Evolutionary conservation across 2,329 filamentous ascomycete species (phyloP).

Genomic region (Pezicula neosporulosa): DNA sequence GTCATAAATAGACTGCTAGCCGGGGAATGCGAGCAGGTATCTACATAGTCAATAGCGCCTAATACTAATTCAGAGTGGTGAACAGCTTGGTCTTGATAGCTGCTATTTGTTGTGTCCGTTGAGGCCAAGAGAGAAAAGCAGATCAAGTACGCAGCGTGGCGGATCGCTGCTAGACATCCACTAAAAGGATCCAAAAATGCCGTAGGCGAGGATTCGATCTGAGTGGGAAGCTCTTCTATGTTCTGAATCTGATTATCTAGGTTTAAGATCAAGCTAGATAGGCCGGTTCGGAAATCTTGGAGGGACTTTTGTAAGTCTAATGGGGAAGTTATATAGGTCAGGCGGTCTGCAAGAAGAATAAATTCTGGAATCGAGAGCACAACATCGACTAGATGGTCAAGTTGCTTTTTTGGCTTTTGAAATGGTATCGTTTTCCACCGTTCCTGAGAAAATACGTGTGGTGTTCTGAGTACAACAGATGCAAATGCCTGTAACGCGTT

Average conservation of each 20-base stretch:
- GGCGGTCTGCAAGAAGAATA: background rate
- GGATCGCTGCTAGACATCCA: background rate
- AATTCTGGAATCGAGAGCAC: background rate
- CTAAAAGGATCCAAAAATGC: background rate
- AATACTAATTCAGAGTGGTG: background rate
- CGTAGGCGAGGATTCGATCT: background rate
- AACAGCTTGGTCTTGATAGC: background rate
- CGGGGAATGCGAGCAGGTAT: background rate
- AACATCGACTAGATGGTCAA: background rate
- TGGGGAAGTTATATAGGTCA: background rate
- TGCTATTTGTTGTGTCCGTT: background rate
- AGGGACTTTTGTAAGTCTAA: background rate
- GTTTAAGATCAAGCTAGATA: background rate
- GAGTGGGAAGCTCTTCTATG: background rate
- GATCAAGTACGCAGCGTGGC: background rate
- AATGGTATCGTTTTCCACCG: background rate
- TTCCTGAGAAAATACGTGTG: background rate
- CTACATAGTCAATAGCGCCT: background rate
- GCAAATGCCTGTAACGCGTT: background rate
- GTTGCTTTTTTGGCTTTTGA: background rate
- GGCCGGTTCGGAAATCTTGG: background rate
- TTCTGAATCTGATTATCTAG: background rate
- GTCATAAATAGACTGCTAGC: background rate
- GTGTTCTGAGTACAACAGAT: background rate
- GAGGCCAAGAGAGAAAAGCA: background rate